These are phyloP conservation scores for Chytriomyces sp. DNA, from an alignment of 192 early-diverging fungal genomes.

Conservation along the genomic window DNA sequence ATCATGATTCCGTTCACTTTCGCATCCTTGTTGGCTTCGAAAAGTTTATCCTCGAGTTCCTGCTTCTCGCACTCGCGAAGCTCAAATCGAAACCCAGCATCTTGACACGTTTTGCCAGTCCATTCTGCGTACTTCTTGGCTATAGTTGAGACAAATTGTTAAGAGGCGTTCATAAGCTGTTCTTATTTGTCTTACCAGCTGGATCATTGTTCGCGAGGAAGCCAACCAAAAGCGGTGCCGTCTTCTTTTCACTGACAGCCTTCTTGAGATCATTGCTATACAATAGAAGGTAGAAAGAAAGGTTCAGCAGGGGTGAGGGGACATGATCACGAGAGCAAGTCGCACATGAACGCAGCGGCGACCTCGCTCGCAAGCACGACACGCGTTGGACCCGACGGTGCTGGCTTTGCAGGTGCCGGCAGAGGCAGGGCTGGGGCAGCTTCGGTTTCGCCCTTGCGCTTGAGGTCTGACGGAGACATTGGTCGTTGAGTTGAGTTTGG, in stretches of 20 bases:
- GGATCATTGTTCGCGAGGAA: slow-evolving; percentile 97
- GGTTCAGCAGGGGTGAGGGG: neutral
- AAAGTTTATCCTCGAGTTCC: slow-evolving; percentile 82
- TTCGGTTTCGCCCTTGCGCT: neutral
- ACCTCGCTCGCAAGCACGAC: slow-evolving; percentile 66
- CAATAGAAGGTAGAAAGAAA: neutral
- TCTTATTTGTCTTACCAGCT: slow-evolving; percentile 54
- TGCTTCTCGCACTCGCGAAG: slow-evolving; percentile 81
- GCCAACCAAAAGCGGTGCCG: slow-evolving; percentile 69
- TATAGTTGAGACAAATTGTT: neutral
- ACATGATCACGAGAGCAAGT: neutral
- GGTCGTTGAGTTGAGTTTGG: neutral
- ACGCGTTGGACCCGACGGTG: slow-evolving; percentile 31
- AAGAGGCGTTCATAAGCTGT: neutral
- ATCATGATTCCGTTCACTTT: slow-evolving; percentile 95
- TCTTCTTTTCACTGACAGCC: slow-evolving; percentile 34
- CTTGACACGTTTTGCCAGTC: slow-evolving; percentile 90
- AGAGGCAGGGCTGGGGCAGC: slow-evolving; percentile 8
- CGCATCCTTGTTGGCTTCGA: slow-evolving; percentile 86
- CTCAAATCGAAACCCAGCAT: slow-evolving; percentile 90
- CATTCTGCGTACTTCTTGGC: slow-evolving; percentile 91
- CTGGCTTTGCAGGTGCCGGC: slow-evolving; percentile 1
- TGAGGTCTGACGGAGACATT: slow-evolving; percentile 4
- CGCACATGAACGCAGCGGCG: slow-evolving; percentile 69
- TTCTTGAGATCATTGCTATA: slow-evolving; percentile 51